phyloP scores from a whole-genome alignment of 2,329 filamentous ascomycete species.

The Tympanopsis confertula region DNA sequence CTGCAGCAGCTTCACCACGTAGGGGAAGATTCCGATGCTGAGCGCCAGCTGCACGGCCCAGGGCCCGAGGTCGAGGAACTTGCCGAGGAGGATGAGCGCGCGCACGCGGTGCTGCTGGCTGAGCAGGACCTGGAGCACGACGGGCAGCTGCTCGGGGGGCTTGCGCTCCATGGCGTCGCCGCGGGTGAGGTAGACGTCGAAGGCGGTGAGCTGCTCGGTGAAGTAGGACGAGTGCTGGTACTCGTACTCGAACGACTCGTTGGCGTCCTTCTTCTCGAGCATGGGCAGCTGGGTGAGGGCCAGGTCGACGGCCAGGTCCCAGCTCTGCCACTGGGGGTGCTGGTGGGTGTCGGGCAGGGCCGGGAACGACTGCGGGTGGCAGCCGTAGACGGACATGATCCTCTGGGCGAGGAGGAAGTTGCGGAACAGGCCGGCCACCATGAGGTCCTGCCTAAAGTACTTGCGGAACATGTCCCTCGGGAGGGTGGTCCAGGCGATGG shows the following conservation, averaged over 20 bases:
- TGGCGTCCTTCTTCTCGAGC: slow-evolving; percentile 67
- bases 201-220: slow-evolving; percentile 90
- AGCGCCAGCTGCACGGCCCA: slow-evolving; percentile 98
- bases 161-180: slow-evolving; percentile 72
- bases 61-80: slow-evolving; percentile 87
- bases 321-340: slow-evolving; percentile 91
- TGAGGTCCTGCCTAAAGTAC: slow-evolving; percentile 90
- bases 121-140: slow-evolving; percentile 87
- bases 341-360: slow-evolving; percentile 85
- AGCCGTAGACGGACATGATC: slow-evolving; percentile 93
- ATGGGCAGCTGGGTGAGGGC: slow-evolving; percentile 80
- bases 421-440: slow-evolving; percentile 92
- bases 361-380: slow-evolving; percentile 84
- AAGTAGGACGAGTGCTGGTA: slow-evolving; percentile 95
- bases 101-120: slow-evolving; percentile 90
- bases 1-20: slow-evolving; percentile 89
- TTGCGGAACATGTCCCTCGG: slow-evolving; percentile 87
- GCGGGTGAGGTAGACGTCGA: slow-evolving; percentile 84
- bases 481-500: slow-evolving; percentile 93
- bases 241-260: slow-evolving; percentile 61
- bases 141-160: slow-evolving; percentile 85
- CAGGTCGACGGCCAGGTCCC: slow-evolving; percentile 94
- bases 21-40: slow-evolving; percentile 96
- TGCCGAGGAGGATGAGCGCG: slow-evolving; percentile 80
- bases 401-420: slow-evolving; percentile 92